These are phyloP conservation scores for Alternaria brassicae DNA, from an alignment of 2,329 filamentous ascomycete species.

Conservation along the genomic window DNA sequence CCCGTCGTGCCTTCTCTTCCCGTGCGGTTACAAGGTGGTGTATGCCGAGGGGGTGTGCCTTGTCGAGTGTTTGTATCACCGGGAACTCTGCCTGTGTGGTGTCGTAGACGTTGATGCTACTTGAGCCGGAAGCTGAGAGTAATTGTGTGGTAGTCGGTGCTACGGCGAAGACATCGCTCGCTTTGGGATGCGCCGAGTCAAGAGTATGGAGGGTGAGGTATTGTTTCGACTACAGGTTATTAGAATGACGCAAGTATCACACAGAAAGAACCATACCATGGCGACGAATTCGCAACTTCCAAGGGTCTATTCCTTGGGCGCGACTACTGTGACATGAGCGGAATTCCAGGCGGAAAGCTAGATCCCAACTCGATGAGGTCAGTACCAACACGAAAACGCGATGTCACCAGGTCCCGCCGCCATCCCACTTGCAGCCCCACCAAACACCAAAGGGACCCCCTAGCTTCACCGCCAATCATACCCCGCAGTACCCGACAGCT, in stretches of 20 bases:
- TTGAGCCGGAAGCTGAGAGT: slow-evolving; percentile 80
- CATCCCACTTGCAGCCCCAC: slow-evolving; percentile 37
- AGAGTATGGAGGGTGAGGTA: slow-evolving; percentile 93
- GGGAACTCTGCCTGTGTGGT: slow-evolving; percentile 75
- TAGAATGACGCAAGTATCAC: slow-evolving; percentile 5
- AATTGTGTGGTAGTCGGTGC: slow-evolving; percentile 76
- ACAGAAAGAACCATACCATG: slow-evolving; percentile 6
- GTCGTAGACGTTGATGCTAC: slow-evolving; percentile 75
- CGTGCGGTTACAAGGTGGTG: slow-evolving; percentile 81
- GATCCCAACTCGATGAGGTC: slow-evolving; percentile 33
- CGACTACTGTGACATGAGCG: slow-evolving; percentile 3
- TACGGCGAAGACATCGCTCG: slow-evolving; percentile 81
- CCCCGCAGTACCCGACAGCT: slow-evolving; percentile 20
- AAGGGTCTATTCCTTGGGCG: neutral
- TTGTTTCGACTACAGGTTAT: slow-evolving; percentile 82
- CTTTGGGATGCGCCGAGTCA: slow-evolving; percentile 76
- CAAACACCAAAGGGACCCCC: slow-evolving; percentile 17
- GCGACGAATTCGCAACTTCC: slow-evolving; percentile 5
- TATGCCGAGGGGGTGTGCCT: slow-evolving; percentile 85
- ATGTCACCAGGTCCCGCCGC: slow-evolving; percentile 31
- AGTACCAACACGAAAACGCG: slow-evolving; percentile 42
- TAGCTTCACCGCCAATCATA: slow-evolving; percentile 45
- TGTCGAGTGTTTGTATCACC: slow-evolving; percentile 77
- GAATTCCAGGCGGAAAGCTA: neutral
- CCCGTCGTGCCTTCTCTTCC: slow-evolving; percentile 67